Conservation (phyloP, 306 rosid species). For the Rosa chinensis region DNA sequence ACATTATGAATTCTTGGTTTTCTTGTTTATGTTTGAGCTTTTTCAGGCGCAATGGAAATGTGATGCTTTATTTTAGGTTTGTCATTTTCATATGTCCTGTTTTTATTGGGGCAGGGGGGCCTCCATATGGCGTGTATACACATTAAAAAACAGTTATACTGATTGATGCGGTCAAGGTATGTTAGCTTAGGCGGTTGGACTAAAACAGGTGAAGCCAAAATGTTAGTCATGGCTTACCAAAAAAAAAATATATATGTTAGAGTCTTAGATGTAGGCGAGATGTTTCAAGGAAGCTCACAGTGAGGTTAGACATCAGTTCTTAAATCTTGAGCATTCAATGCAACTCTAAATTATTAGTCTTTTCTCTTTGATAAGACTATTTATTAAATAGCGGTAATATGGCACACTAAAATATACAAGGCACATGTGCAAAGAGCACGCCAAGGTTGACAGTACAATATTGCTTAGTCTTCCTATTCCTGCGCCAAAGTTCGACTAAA, state of each 20-base stretch:
- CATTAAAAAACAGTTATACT: neutral
- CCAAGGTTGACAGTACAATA: neutral
- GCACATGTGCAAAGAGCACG: neutral
- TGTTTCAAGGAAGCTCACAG: neutral
- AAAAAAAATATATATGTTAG: too few species aligned
- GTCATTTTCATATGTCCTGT: neutral
- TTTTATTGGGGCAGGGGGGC: neutral
- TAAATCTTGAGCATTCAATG: neutral
- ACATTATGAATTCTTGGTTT: neutral
- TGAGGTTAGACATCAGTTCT: neutral
- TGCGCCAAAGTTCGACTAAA: neutral
- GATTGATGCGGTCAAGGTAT: neutral
- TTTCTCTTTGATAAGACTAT: neutral
- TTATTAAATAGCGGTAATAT: too few species aligned
- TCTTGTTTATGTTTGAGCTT: slow-evolving; percentile 2
- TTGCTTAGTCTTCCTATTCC: neutral
- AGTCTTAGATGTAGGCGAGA: neutral
- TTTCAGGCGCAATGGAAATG: neutral
- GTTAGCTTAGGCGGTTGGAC: neutral
- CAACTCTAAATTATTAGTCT: neutral
- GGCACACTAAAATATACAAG: neutral
- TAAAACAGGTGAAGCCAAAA: slow-evolving; percentile 5
- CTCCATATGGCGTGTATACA: neutral
- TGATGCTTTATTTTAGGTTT: neutral
- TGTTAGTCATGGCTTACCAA: neutral